Base-by-base conservation (phyloP, 1,284 basidiomycete genomes). In the Neolentinus lepideus region DNA sequence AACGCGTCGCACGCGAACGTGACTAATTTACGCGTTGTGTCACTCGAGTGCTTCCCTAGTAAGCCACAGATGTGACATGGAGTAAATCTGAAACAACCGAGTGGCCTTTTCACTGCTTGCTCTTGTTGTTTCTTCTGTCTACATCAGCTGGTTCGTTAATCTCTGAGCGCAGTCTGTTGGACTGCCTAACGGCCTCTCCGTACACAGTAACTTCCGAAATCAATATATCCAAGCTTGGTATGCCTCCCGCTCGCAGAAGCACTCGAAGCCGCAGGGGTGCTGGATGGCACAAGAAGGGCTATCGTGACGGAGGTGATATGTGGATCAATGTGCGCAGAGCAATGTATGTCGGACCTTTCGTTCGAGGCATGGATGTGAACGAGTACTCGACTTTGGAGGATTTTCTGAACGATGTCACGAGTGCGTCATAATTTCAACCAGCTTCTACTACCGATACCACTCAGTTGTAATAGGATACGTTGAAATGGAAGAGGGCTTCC, bases 241-340 rank as follows among this genome's bases (percentile, higher is more conserved):
- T 50, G 47, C 47, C 47, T 16, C 24, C 47, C 4, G 47, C 47
- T 50, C 47, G 47, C 11, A 4, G 47, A 29, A 50, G 47, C 24
- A 50, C 47, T 3, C 47, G 47, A 6, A 50, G 27, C 47, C 47
- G 47, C 24, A 25, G 24, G 22, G 47, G 47, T n/a, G 12, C 47
- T 11, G 47, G 47, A 6, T 50, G 47, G 47, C 47, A 50, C 47
- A 50, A 29, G 47, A 50, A 50, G 24, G 47, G 47, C 6, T 50
- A 50, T 26, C 47, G 47, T n/a, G 47, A 50, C 47, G 4, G 22
- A 4, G 47, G 47, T 25, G 24, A 50, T 25, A 50, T 50, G 47
- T 50, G 47, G 47, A 50, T 50, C 22, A 50, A 50, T 22, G n/a
- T 50, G 6, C 22, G 27, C 11, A 10, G 47, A 26, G 47, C 47